A percentile compares a stretch with the other conserved stretches of the same genome.
Evolutionary conservation across 495 filamentous ascomycete species (phyloP).

Genomic region (Halenospora varia): DNA sequence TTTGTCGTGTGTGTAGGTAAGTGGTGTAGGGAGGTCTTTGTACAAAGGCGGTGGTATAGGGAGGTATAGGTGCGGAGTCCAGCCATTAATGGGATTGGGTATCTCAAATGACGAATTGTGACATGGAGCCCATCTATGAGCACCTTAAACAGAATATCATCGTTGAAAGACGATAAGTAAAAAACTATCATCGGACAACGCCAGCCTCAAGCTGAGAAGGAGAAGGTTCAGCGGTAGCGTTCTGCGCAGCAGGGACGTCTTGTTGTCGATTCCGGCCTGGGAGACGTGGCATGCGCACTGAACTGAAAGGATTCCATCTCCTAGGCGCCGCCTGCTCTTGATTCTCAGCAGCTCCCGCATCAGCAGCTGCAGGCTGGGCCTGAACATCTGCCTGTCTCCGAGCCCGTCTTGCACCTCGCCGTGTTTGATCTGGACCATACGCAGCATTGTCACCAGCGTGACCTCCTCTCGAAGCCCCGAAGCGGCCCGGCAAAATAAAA

Average conservation of each 20-base stretch:
- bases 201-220: conserved; percentile 38
- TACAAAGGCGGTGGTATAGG: neutral
- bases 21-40: neutral
- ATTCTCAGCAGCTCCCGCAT: conserved; percentile 1
- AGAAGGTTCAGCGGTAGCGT: conserved; percentile 22
- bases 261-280: conserved; percentile 24
- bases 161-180: conserved; percentile 20
- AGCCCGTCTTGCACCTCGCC: conserved; percentile 2
- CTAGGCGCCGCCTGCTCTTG: conserved; percentile 6
- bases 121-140: neutral
- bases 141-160: neutral
- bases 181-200: conserved; percentile 26
- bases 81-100: conserved; percentile 2
- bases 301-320: conserved; percentile 21
- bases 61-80: neutral
- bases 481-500: conserved; percentile 21
- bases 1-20: conserved; percentile 2
- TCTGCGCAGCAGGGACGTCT: conserved; percentile 9
- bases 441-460: neutral
- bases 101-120: conserved; percentile 3
- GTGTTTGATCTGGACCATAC: neutral
- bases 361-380: neutral
- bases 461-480: neutral
- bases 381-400: neutral
- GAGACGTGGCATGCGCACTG: conserved; percentile 11